Conservation (phyloP, 2,329 filamentous ascomycete genomes). For the Camptophora hylomeconis region DNA sequence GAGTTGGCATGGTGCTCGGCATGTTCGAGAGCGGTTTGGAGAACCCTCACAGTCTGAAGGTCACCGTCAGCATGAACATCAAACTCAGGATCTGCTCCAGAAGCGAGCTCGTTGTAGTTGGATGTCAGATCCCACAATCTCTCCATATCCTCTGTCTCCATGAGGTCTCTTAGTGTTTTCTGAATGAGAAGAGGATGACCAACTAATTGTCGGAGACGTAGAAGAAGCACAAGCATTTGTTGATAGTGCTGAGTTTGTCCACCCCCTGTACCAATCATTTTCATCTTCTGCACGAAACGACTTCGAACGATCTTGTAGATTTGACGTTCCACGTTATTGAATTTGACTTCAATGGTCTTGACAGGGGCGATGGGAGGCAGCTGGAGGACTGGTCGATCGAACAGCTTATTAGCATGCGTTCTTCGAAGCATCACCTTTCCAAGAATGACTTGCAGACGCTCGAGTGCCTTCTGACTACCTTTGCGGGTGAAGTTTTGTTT, state of each 20-base stretch:
- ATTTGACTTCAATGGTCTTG: conserved; percentile 29
- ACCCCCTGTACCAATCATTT: conserved; percentile 18
- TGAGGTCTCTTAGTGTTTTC: conserved; percentile 29
- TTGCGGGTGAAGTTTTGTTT: conserved; percentile 17
- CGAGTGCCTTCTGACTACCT: conserved; percentile 8
- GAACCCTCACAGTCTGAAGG: conserved; percentile 18
- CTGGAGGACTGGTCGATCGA: conserved; percentile 40
- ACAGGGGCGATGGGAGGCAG: conserved; percentile 36
- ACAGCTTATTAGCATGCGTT: conserved; percentile 41
- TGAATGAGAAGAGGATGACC: conserved; percentile 37
- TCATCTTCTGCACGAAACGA: conserved; percentile 32
- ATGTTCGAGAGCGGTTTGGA: conserved; percentile 5
- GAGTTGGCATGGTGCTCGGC: conserved; percentile 6
- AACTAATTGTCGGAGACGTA: conserved; percentile 39
- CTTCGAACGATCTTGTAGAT: conserved; percentile 41
- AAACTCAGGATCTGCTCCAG: conserved; percentile 17
- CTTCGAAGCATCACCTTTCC: conserved; percentile 39
- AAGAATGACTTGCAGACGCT: conserved; percentile 20
- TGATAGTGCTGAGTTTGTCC: conserved; percentile 20
- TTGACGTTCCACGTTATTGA: conserved; percentile 38
- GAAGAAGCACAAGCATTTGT: conserved; percentile 34
- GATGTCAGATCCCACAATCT: conserved; percentile 25
- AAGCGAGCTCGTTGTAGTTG: conserved; percentile 10
- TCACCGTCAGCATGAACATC: no score
- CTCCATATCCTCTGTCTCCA: conserved; percentile 33